Conservation (phyloP, 176 grass and related monocot species). For the Olyra latifolia region DNA sequence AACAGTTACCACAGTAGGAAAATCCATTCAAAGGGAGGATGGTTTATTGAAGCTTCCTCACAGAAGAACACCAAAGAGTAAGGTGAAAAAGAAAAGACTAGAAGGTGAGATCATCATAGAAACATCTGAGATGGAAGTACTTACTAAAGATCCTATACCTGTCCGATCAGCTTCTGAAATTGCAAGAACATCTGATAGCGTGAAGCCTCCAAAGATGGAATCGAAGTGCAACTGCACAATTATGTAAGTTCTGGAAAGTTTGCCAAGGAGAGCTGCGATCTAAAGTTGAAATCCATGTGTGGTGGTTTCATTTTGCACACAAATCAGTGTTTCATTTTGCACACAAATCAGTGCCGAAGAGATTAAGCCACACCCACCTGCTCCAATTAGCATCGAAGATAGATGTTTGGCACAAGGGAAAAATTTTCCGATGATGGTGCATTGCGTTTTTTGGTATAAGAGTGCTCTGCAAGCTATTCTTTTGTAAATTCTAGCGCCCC, state of each 20-base stretch:
- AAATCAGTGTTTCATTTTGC: neutral
- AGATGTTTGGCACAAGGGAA: conserved; percentile 6
- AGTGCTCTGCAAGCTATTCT: conserved; percentile 55
- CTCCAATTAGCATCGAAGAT: neutral
- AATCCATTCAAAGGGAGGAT: conserved; percentile 43
- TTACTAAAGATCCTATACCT: conserved; percentile 39
- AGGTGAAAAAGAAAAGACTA: conserved; percentile 79
- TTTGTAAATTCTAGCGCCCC: conserved; percentile 43
- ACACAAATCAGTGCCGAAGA: neutral
- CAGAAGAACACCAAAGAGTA: conserved; percentile 52
- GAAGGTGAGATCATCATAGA: conserved; percentile 48
- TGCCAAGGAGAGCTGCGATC: neutral
- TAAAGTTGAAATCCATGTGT: neutral
- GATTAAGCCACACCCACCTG: neutral
- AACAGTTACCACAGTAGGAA: conserved; percentile 44
- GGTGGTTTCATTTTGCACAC: neutral
- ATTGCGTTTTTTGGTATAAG: conserved; percentile 47
- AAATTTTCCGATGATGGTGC: conserved; percentile 32
- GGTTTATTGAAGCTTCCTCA: conserved; percentile 33
- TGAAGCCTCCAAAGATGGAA: conserved; percentile 82
- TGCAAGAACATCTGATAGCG: conserved; percentile 48
- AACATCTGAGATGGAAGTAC: conserved; percentile 2
- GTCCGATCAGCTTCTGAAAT: conserved; percentile 43
- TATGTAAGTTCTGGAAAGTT: conserved; percentile 54
- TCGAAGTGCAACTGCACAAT: conserved; percentile 96